Evolutionary conservation across 2,329 filamentous ascomycete genomes (phyloP), one percentile per base, ranked within the genome.

Genomic region (Exophiala phaeomuriformis): DNA sequence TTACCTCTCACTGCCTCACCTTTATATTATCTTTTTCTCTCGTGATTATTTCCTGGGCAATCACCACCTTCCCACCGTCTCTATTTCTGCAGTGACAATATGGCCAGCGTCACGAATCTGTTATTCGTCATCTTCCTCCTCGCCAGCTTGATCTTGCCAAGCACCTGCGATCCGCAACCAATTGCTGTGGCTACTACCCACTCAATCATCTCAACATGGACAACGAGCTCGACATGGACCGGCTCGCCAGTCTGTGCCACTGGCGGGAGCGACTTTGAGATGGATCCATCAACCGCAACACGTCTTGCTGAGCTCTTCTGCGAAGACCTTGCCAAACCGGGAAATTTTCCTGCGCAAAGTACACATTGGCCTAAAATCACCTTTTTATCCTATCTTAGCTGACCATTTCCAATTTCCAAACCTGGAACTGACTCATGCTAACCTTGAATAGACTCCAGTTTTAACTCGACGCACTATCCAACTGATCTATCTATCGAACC

Each of bases 231-330:
- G 5, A 51, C 36, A n/a, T 33, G 36, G n/a, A 49, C 48, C 4
- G 36, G 45, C 30, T n/a, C 36, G 30, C n/a, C 47, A 3, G 7
- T 46, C 19, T 57, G 54, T 29, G 40, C 30, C 27, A 51, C 51
- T 7, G 42, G 51, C 6, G 54, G 42, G 2, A 33, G 36, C 19
- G 37, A 43, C 8, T 50, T 41, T 40, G 28, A 27, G 6, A 57
- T 57, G 31, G 47, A 53, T 33, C 54, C 51, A 10, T 46, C 47
- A 4, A 51, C 47, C 1, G 50, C 47, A 8, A 41, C 44, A 12
- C 45, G 19, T 12, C 51, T 57, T 27, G 36, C 41, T 30, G 30
- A 44, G 4, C 8, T 39, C 10, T 57, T 53, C 42, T 57, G 54
- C 39, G 9, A 51, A 19, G 42, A 48, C n/a, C 12, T 35, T 5